Conservation (phyloP, 768 basidiomycete species). For the Amanita phalloides region DNA sequence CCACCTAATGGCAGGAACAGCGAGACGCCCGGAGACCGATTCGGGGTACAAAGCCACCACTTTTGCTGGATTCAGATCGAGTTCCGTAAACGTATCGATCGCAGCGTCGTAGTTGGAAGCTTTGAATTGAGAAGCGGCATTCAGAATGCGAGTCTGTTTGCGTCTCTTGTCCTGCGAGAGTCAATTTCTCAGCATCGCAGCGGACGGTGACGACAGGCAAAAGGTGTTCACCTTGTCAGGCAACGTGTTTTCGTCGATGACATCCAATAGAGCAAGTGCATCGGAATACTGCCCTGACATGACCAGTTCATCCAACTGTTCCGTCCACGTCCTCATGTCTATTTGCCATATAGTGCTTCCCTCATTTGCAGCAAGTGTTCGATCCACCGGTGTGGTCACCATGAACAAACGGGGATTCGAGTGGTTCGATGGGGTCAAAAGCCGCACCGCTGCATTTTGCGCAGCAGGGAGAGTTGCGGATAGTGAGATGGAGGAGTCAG, state of each 20-base stretch:
- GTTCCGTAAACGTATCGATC: conserved; percentile 77
- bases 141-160: conserved; percentile 55
- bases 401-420: conserved; percentile 49
- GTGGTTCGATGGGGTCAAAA: conserved; percentile 48
- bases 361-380: conserved; percentile 47
- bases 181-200: not conserved
- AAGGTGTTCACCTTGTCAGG: conserved; percentile 47
- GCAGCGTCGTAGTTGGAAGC: conserved; percentile 62
- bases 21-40: conserved; percentile 66
- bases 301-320: conserved; percentile 81
- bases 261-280: conserved; percentile 71
- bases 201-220: not conserved
- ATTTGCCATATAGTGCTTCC: conserved; percentile 77
- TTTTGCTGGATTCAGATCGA: conserved; percentile 89
- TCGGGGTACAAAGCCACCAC: conserved; percentile 86
- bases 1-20: conserved; percentile 62
- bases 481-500: conserved; percentile 12
- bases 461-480: conserved; percentile 13
- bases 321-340: conserved; percentile 59
- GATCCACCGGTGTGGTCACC: conserved; percentile 68
- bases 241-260: conserved; percentile 45
- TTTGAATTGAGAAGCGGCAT: conserved; percentile 72
- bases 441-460: conserved; percentile 43
- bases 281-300: conserved; percentile 57
- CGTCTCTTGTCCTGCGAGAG: conserved; percentile 37